Evolutionary conservation across 1,139 yeast genomes (phyloP), one percentile per base, ranked within the genome.

Genomic region (Nadsonia commutata): DNA sequence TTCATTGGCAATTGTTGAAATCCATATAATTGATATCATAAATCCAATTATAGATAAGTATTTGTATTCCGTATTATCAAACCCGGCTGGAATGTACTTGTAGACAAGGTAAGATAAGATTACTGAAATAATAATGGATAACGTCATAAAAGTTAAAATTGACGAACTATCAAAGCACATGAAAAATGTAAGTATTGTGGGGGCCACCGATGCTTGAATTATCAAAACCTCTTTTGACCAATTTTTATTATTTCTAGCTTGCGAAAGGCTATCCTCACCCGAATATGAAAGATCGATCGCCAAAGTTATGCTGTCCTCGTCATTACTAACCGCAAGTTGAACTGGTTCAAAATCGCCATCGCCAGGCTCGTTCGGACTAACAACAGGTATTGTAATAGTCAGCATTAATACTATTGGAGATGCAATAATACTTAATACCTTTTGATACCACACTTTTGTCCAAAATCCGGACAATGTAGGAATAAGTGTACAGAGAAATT

Each of bases 1-100:
- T 52, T 81, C 83, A 7, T 80, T 74, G 1, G 96, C 95, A 45
- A 84, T 74, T 1, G 74, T 57, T 0, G 94, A 74, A 17, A 86
- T 80, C 80, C 93, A 82, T 4, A 75, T 61, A 5, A 88, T 68
- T 2, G 94, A 72, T 13, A 78, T 62, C 0, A 74, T 48, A 53
- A 90, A 88, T 0, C 95, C 96, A 6, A 55, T 27, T 38, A 63
- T 50, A 4, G 62, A 52, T 19, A 55, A 41, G 21, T 41, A 38
- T 18, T 49, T 50, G 40, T 42, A 42, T 21, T 42, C 38, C n/a
- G 41, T 38, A 2, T 31, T 7, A 13, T 27, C 33, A 27, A 27
- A 27, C n/a, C 33, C 33, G 9, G 33, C 5, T 16, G 33, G 44
- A 39, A 11, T 41, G 27, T 7, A 45, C 38, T 16, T 49, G 43